These are phyloP conservation scores for Rheum nobile DNA, from an alignment of 148 eudicot species.

Conservation along the genomic window DNA sequence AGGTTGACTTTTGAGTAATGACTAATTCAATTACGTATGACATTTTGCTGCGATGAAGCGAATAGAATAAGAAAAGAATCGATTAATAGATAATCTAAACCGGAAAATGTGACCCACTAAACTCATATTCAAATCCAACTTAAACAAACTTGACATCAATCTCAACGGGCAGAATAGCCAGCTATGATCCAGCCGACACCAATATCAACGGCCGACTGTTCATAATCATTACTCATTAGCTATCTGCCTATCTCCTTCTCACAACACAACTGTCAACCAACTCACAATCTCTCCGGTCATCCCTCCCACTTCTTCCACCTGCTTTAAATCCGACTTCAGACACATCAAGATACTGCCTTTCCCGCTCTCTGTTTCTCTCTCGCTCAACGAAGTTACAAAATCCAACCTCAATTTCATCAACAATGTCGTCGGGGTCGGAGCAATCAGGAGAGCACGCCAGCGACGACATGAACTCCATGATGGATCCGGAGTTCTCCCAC, in stretches of 20 bases:
- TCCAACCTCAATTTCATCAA: not conserved
- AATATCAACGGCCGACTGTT: not conserved
- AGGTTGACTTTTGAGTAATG: no score
- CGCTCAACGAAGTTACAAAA: no score
- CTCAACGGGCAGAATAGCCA: not conserved
- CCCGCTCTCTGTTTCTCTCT: not conserved
- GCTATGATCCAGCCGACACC: not conserved
- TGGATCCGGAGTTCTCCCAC: conserved; percentile 7
- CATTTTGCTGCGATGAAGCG: no score
- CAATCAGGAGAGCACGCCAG: not conserved
- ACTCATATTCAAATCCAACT: not conserved
- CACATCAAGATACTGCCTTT: not conserved
- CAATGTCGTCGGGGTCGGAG: not conserved
- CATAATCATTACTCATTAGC: not conserved
- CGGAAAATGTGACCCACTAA: not conserved
- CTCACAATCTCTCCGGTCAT: not conserved
- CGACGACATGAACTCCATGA: not conserved
- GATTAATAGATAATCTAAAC: not conserved
- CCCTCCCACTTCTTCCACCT: not conserved
- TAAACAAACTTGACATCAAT: not conserved
- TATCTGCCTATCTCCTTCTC: not conserved
- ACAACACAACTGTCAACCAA: not conserved
- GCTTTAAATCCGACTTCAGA: not conserved
- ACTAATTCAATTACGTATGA: no score
- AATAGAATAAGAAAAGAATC: not conserved